Conservation (phyloP, 495 filamentous ascomycete species). For the Tirmania nivea region DNA sequence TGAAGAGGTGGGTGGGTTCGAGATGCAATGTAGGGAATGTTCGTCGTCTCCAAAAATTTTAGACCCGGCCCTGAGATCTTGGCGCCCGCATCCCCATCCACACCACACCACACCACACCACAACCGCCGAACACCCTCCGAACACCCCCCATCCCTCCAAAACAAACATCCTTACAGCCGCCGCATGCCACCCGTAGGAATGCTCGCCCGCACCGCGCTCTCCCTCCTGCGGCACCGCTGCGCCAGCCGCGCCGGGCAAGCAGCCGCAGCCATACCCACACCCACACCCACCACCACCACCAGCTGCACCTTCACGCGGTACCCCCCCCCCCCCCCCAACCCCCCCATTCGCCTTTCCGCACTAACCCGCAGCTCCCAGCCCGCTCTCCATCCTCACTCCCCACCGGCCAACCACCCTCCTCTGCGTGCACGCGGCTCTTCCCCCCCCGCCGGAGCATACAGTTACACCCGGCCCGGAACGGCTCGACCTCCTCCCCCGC, state of each 20-base stretch:
- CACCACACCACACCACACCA: no score
- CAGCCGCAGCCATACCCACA: neutral
- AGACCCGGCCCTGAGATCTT: no score
- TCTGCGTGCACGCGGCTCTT: neutral
- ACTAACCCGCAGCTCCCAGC: neutral
- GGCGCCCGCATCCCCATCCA: no score
- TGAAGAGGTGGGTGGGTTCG: no score
- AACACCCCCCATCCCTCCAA: neutral
- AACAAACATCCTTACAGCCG: no score
- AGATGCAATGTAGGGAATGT: no score
- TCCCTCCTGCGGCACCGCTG: neutral
- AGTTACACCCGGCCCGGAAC: no score
- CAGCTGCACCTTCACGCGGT: no score
- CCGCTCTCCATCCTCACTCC: neutral
- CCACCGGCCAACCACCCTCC: neutral
- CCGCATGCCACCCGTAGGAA: no score
- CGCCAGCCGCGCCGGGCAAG: neutral
- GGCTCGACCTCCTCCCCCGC: slow-evolving; percentile 16
- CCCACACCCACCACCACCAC: neutral
- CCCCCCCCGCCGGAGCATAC: no score
- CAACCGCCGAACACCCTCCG: neutral
- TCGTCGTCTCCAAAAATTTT: no score
- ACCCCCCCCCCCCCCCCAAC: neutral
- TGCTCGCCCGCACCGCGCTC: neutral
- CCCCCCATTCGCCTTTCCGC: neutral